phyloP scores from a whole-genome alignment of 495 filamentous ascomycete genomes.

The Melanomma pulvis-pyrius region DNA sequence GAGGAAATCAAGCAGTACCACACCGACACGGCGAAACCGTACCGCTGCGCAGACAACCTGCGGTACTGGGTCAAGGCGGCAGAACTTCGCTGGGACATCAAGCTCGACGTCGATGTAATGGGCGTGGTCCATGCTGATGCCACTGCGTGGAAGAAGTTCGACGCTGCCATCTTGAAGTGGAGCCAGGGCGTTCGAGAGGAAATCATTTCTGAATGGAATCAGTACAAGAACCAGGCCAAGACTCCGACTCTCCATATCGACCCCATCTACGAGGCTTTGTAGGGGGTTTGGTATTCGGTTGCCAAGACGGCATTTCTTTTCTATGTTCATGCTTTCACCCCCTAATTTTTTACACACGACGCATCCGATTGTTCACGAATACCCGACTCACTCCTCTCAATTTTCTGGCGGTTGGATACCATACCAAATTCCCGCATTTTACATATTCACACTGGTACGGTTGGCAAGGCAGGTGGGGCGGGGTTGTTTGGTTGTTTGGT shows the following conservation, averaged over 20 bases:
- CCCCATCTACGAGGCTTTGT: conserved; percentile 20
- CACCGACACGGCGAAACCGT: conserved; percentile 88
- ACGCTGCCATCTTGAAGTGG: conserved; percentile 79
- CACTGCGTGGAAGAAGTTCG: conserved; percentile 76
- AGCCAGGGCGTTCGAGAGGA: conserved; percentile 75
- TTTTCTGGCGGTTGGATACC: not conserved
- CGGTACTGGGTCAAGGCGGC: conserved; percentile 95
- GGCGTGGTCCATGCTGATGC: conserved; percentile 74
- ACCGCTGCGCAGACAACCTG: conserved; percentile 89
- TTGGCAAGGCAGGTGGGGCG: not conserved
- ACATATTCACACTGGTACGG: not conserved
- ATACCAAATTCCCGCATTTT: not conserved
- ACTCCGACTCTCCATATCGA: conserved; percentile 39
- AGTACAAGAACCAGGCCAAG: conserved; percentile 40
- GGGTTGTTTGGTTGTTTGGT: not conserved
- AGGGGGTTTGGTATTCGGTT: not conserved
- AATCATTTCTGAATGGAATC: conserved; percentile 64
- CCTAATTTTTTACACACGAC: conserved; percentile 20
- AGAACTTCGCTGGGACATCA: conserved; percentile 89
- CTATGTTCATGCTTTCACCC: conserved; percentile 19
- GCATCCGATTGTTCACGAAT: conserved; percentile 24
- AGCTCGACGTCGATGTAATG: conserved; percentile 82
- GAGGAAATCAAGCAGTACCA: conserved; percentile 90
- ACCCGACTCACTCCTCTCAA: not conserved
- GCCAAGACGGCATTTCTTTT: conserved; percentile 4